Conservation (phyloP, 805 yeast species). For the Lipomyces sp. region DNA sequence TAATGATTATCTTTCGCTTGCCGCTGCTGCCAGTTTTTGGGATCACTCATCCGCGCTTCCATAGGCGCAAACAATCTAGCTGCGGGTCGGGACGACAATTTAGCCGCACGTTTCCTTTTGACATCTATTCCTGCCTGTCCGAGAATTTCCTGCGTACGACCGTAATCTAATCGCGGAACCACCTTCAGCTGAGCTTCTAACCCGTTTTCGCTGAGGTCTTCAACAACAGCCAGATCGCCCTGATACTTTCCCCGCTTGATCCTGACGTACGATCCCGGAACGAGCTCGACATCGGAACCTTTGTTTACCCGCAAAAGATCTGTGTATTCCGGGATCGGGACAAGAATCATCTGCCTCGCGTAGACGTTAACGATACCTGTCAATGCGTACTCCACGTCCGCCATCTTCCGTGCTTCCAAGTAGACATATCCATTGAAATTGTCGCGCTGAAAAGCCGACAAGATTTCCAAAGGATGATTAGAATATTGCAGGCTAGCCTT, state of each 20-base stretch:
- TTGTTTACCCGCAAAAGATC: conserved; percentile 88
- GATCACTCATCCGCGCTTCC: conserved; percentile 86
- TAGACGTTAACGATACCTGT: conserved; percentile 89
- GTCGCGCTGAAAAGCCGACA: conserved; percentile 92
- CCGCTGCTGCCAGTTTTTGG: conserved; percentile 57
- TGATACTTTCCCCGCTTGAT: conserved; percentile 88
- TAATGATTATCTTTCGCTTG: conserved; percentile 64
- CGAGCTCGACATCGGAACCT: conserved; percentile 82
- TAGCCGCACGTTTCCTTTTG: conserved; percentile 56
- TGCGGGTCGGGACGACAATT: conserved; percentile 74
- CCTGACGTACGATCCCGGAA: conserved; percentile 92
- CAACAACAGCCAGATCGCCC: conserved; percentile 91
- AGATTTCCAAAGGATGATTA: conserved; percentile 78
- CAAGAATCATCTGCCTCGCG: conserved; percentile 72
- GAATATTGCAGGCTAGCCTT: conserved; percentile 76
- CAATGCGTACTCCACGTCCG: conserved; percentile 87
- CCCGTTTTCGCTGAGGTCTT: conserved; percentile 91
- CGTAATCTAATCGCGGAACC: conserved; percentile 93
- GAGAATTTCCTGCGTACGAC: conserved; percentile 50
- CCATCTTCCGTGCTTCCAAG: conserved; percentile 90
- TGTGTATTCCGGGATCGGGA: conserved; percentile 95
- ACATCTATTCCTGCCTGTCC: conserved; percentile 51
- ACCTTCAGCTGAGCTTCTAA: conserved; percentile 91
- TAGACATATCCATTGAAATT: conserved; percentile 89
- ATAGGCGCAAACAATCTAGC: conserved; percentile 85